Evolutionary conservation across 768 basidiomycete species (phyloP).

Genomic region (Hydnomerulius pinastri): DNA sequence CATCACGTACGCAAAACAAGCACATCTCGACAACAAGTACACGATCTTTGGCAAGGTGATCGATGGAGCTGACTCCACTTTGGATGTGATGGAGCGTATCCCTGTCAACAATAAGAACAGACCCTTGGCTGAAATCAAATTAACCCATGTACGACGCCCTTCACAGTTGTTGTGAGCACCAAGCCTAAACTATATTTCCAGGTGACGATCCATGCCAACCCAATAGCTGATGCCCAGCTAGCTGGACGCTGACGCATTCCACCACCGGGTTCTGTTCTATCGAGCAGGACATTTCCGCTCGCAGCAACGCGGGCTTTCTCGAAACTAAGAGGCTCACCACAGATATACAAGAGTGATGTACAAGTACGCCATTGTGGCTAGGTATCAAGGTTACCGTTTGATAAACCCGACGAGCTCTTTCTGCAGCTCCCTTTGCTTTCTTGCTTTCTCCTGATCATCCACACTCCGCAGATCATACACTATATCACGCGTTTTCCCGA

Average conservation of each 20-base stretch:
- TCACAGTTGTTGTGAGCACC: not conserved
- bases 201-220: constrained; percentile 93
- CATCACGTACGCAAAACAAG: constrained; percentile 88
- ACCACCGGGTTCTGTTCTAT: not conserved
- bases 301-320: not conserved
- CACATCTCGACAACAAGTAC: constrained; percentile 92
- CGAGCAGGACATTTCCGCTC: not conserved
- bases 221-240: constrained; percentile 76
- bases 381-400: constrained; percentile 52
- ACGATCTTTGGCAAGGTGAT: constrained; percentile 98
- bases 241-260: constrained; percentile 22
- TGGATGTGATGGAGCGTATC: constrained; percentile 91
- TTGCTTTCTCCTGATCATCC: constrained; percentile 81
- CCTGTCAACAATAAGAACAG: constrained; percentile 91
- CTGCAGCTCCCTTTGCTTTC: constrained; percentile 82
- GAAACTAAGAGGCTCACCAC: not conserved
- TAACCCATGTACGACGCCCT: constrained; percentile 63
- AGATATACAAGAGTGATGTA: constrained; percentile 6
- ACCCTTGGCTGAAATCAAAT: constrained; percentile 82
- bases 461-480: constrained; percentile 89
- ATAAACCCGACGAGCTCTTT: constrained; percentile 89
- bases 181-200: constrained; percentile 29
- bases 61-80: constrained; percentile 90
- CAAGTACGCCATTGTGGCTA: constrained; percentile 8
- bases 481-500: constrained; percentile 95